Evolutionary conservation across 352 stramenopile species (phyloP).

Genomic region (Peronospora destructor): DNA sequence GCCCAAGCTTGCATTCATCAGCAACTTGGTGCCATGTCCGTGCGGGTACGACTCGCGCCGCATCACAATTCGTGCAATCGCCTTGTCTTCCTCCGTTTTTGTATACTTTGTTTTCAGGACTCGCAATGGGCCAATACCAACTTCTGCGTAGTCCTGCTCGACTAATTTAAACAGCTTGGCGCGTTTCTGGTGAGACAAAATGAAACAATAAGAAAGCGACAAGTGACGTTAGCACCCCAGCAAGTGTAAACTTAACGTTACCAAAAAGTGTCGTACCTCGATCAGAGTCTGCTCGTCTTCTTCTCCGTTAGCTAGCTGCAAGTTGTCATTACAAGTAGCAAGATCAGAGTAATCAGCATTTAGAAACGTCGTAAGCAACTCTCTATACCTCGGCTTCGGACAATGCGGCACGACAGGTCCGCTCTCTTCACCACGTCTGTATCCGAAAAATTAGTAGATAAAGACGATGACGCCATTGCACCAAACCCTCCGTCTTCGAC

Average conservation of each 20-base stretch:
- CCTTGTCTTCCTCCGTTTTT: conserved; percentile 33
- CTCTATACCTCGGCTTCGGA: conserved; percentile 55
- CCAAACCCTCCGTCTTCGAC: conserved; percentile 31
- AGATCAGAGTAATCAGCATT: conserved; percentile 3
- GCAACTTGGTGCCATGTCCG: conserved; percentile 67
- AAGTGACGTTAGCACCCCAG: neutral
- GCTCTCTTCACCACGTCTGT: conserved; percentile 45
- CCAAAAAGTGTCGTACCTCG: conserved; percentile 33
- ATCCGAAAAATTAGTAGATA: conserved; percentile 38
- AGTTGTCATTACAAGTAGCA: conserved; percentile 3
- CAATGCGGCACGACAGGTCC: conserved; percentile 47
- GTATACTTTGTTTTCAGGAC: conserved; percentile 47
- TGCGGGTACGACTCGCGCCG: conserved; percentile 66
- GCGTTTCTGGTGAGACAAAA: conserved; percentile 41
- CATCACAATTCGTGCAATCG: conserved; percentile 65
- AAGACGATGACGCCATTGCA: conserved; percentile 29
- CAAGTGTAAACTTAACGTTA: neutral
- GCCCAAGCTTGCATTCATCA: conserved; percentile 61
- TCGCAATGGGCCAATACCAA: conserved; percentile 65
- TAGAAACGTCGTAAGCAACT: neutral
- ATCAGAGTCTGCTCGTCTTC: conserved; percentile 63
- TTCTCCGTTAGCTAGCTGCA: conserved; percentile 61
- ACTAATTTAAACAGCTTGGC: conserved; percentile 77
- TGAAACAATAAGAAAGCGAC: neutral
- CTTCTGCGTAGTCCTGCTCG: conserved; percentile 65